These are phyloP conservation scores for Saccharata proteae DNA, from an alignment of 2,329 filamentous ascomycete genomes.

Conservation along the genomic window DNA sequence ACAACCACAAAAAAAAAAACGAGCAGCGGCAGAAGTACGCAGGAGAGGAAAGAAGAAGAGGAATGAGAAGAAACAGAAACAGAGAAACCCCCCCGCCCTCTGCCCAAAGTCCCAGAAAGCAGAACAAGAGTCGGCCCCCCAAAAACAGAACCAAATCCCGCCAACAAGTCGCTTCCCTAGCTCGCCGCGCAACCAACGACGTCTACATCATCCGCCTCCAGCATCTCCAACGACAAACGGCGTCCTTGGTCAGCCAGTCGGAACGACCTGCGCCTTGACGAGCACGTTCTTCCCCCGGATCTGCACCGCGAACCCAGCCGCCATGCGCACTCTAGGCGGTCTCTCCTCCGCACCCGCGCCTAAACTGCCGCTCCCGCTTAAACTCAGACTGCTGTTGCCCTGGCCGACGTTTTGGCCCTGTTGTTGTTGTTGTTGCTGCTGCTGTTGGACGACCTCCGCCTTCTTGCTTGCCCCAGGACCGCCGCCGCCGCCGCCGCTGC, in stretches of 20 bases:
- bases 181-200: no score
- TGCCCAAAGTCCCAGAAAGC: no score
- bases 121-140: no score
- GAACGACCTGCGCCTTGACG: conserved; percentile 36
- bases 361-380: conserved; percentile 6
- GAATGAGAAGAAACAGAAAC: no score
- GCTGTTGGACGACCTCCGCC: not conserved
- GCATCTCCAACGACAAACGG: not conserved
- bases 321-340: conserved; percentile 34
- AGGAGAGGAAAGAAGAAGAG: no score
- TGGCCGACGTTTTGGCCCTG: not conserved
- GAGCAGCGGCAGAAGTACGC: no score
- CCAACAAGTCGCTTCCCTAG: no score
- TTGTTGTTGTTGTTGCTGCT: not conserved
- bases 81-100: no score
- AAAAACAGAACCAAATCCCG: no score
- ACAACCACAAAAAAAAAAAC: no score
- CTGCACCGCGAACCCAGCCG: conserved; percentile 35
- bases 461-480: conserved; percentile 4
- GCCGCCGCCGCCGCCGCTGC: conserved; percentile 6
- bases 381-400: not conserved
- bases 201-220: not conserved
- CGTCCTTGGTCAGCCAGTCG: not conserved
- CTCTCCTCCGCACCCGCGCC: conserved; percentile 23
- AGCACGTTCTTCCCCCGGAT: conserved; percentile 37